These are phyloP conservation scores for Phyllosticta capitalensis DNA, from an alignment of 2,329 filamentous ascomycete species.

Conservation along the genomic window DNA sequence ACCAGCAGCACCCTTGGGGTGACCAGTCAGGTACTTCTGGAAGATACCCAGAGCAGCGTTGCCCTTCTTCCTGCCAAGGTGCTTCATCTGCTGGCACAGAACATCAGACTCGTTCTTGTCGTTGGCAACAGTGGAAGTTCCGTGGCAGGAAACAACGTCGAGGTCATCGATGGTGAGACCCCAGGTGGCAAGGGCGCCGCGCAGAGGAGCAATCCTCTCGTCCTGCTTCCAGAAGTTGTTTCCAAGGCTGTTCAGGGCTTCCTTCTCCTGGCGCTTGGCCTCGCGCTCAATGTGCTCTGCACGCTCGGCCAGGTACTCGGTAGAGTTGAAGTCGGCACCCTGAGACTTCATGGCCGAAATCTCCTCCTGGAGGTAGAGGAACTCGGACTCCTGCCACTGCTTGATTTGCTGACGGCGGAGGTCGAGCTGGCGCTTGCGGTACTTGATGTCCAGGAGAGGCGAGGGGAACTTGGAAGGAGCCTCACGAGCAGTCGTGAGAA, in stretches of 20 bases:
- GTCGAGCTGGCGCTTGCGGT: conserved; percentile 89
- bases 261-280: conserved; percentile 82
- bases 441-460: conserved; percentile 93
- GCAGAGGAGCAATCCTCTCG: conserved; percentile 83
- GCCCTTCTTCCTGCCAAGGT: conserved; percentile 91
- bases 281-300: conserved; percentile 79
- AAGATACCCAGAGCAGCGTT: conserved; percentile 95
- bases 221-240: conserved; percentile 99
- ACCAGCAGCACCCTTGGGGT: conserved; percentile 97
- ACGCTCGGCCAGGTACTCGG: conserved; percentile 78
- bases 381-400: conserved; percentile 91
- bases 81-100: conserved; percentile 89
- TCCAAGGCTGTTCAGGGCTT: conserved; percentile 82
- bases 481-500: conserved; percentile 90
- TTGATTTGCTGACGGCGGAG: conserved; percentile 90
- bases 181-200: conserved; percentile 94
- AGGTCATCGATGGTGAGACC: conserved; percentile 95
- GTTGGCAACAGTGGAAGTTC: conserved; percentile 95
- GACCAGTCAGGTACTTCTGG: conserved; percentile 98
- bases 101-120: conserved; percentile 99
- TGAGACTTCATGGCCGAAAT: conserved; percentile 82
- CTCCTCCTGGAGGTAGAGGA: conserved; percentile 88
- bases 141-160: conserved; percentile 93
- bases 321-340: conserved; percentile 60
- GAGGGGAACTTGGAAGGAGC: conserved; percentile 86